phyloP scores from a whole-genome alignment of 2,329 filamentous ascomycete genomes.

The Tolypocladium paradoxum region DNA sequence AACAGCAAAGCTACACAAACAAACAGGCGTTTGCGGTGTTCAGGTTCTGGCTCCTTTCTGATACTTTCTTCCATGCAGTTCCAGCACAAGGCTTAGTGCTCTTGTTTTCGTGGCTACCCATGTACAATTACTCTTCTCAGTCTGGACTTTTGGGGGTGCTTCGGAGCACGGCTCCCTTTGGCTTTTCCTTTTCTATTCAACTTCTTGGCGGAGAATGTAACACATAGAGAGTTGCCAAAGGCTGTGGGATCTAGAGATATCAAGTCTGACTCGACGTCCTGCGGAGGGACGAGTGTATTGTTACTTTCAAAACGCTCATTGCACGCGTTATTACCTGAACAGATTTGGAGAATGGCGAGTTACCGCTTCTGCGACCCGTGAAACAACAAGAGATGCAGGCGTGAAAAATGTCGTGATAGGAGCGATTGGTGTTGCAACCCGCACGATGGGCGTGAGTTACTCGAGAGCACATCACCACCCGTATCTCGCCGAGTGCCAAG shows the following conservation, averaged over 20 bases:
- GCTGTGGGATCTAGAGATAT: background rate
- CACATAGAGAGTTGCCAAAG: background rate
- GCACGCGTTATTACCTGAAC: background rate
- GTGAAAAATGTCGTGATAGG: background rate
- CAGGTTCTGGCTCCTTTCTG: conserved; percentile 1
- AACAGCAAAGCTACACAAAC: background rate
- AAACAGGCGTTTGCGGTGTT: conserved; percentile 5
- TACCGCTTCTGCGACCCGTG: background rate
- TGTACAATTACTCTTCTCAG: conserved; percentile 25
- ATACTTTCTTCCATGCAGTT: background rate
- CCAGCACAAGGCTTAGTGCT: background rate
- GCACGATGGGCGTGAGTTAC: background rate
- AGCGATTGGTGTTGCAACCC: background rate
- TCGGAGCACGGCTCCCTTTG: background rate
- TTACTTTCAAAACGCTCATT: conserved; percentile 3
- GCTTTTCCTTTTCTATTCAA: background rate
- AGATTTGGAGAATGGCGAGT: background rate
- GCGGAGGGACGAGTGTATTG: background rate
- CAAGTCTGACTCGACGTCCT: background rate
- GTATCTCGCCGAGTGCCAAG: background rate
- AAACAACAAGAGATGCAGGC: background rate
- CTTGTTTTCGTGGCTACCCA: conserved; percentile 8
- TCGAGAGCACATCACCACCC: background rate
- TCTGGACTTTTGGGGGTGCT: background rate
- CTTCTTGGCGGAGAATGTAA: background rate